Conservation (phyloP, 371 early-diverging fungal genomes). For the Coemansia sp. region DNA sequence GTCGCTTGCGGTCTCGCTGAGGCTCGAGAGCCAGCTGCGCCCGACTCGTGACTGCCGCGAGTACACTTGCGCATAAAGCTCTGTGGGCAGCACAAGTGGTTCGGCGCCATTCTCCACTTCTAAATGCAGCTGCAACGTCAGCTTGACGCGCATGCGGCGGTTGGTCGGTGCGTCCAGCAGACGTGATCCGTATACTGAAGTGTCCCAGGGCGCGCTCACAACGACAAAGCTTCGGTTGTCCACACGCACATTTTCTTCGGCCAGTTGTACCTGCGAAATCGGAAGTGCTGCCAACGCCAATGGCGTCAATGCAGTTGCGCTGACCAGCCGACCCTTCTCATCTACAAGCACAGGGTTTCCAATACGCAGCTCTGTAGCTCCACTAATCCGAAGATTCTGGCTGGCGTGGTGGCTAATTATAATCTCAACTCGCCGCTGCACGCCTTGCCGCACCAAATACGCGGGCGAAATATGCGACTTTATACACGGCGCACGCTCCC, state of each 20-base stretch:
- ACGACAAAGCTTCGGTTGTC: constrained; percentile 66
- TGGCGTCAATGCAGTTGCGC: not conserved
- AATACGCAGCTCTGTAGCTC: constrained; percentile 58
- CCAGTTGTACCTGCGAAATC: constrained; percentile 5
- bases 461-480: constrained; percentile 57
- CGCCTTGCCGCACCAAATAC: constrained; percentile 78
- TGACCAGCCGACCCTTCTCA: constrained; percentile 59
- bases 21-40: constrained; percentile 23
- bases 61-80: constrained; percentile 18
- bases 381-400: constrained; percentile 63
- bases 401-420: constrained; percentile 76
- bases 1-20: constrained; percentile 7
- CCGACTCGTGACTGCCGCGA: constrained; percentile 17
- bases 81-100: constrained; percentile 50
- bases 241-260: constrained; percentile 44
- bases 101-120: constrained; percentile 61
- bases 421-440: constrained; percentile 75
- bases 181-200: constrained; percentile 71
- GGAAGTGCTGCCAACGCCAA: constrained; percentile 14
- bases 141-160: constrained; percentile 59
- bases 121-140: constrained; percentile 61
- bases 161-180: constrained; percentile 71
- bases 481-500: constrained; percentile 67
- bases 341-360: constrained; percentile 69
- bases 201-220: constrained; percentile 78